phyloP scores from a whole-genome alignment of 495 filamentous ascomycete species.

The Neurospora tetrasperma region DNA sequence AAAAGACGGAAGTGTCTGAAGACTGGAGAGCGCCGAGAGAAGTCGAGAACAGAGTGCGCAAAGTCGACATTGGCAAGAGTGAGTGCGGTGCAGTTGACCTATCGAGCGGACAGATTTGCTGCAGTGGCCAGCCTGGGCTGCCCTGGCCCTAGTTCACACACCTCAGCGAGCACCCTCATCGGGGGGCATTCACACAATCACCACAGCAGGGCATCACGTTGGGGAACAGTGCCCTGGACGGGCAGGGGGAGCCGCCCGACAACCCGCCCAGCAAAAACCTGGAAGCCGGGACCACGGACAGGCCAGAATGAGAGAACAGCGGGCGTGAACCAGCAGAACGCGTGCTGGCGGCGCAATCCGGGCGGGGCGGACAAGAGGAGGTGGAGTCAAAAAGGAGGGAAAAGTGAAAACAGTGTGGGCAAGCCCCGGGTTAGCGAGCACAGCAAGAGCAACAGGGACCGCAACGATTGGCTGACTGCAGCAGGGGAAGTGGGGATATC shows the following conservation, averaged over 20 bases:
- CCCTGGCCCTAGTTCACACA: background rate
- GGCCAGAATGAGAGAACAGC: background rate
- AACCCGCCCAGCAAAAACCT: background rate
- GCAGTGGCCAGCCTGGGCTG: background rate
- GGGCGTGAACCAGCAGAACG: background rate
- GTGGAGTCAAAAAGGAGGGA: background rate
- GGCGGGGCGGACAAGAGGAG: background rate
- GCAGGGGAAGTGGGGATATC: conserved; percentile 16
- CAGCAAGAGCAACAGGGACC: conserved; percentile 8
- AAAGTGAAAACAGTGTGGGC: conserved; percentile 2
- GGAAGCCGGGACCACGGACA: background rate
- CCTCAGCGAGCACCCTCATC: background rate
- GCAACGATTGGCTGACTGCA: conserved; percentile 21
- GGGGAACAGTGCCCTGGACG: background rate
- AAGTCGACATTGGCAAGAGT: background rate
- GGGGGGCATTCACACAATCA: background rate
- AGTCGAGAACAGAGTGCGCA: background rate
- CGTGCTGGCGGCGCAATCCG: background rate
- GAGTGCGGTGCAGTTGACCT: background rate
- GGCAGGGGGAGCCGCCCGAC: background rate
- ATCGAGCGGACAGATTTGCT: background rate
- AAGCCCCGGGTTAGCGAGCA: background rate
- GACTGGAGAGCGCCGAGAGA: conserved; percentile 5
- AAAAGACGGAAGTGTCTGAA: conserved; percentile 18
- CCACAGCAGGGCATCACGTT: background rate